Evolutionary conservation across 2,329 filamentous ascomycete species (phyloP).

Genomic region (Trichoderma sp.): DNA sequence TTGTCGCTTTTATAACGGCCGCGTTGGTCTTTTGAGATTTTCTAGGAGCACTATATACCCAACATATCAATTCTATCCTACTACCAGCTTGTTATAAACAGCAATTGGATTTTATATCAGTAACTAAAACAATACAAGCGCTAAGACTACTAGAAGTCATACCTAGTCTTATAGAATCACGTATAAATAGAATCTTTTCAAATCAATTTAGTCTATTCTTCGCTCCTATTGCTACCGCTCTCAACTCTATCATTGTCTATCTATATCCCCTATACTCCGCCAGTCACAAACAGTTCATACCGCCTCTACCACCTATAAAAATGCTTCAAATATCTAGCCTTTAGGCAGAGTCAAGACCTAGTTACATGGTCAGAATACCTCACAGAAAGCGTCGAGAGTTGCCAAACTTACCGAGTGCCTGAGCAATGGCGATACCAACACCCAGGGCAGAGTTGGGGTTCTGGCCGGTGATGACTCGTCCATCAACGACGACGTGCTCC

Average conservation of each 20-base stretch:
- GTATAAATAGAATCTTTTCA: too few species aligned
- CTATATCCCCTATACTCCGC: neutral
- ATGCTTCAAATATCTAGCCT: neutral
- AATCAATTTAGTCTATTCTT: too few species aligned
- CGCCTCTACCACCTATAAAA: neutral
- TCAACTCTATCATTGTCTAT: neutral
- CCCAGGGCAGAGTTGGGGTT: slow-evolving; percentile 52
- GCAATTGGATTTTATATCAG: too few species aligned
- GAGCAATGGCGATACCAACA: slow-evolving; percentile 46
- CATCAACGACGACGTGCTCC: slow-evolving; percentile 50
- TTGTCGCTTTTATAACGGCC: neutral
- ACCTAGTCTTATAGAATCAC: too few species aligned
- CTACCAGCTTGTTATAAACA: too few species aligned
- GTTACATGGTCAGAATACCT: neutral
- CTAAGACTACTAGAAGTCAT: too few species aligned
- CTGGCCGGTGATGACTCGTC: slow-evolving; percentile 56
- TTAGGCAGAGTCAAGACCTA: neutral
- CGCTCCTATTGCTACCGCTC: too few species aligned
- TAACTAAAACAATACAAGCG: too few species aligned
- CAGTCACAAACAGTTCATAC: neutral
- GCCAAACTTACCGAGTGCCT: neutral
- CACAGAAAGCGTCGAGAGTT: neutral
- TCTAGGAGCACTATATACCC: too few species aligned
- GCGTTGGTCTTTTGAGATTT: neutral
- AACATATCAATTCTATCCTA: too few species aligned